Evolutionary conservation across 768 basidiomycete species (phyloP), one percentile per base, ranked within the genome.

Genomic region (Lactifluus subvellereus): DNA sequence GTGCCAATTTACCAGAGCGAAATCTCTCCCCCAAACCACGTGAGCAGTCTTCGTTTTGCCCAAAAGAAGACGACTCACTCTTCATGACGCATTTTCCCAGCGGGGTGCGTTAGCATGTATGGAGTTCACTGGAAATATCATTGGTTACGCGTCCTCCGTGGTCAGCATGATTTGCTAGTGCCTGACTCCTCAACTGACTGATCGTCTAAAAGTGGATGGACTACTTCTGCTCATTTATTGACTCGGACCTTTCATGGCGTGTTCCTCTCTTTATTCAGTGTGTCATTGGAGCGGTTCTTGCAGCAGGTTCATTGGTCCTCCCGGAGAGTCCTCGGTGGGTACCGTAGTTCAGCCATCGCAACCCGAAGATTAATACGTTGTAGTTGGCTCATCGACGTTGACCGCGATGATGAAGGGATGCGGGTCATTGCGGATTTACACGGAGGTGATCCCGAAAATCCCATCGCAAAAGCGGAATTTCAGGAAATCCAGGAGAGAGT

Each of bases 1-100:
- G 92, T 94, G 33, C 93, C 92, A 14, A 93, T 94, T 61, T 95
- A 94, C 73, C 91, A 97, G 77, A 93, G 91, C 68, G 95, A 98
- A 78, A 93, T 97, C 52, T 94, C 92, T 4, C 94, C 95, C 35
- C 91, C 95, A 2, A 81, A 89, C 68, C 91, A 95, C 76, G 92
- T 90, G 20, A 48, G 43, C 43, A 18, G 18, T 32, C 20, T 33
- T 48, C 49, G 2, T 55, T 45, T 59, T 11, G n/a, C 35, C 14
- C 49, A n/a, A 22, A 48, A 48, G 22, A 59, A 55, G 30, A 59
- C 61, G 54, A 57, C 48, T 50, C 11, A 35, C 33, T 11, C n/a
- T 18, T 30, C n/a, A 32, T 51, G 22, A 60, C n/a, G n/a, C 43
- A 42, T 37, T 57, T 59, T 6, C 16, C 42, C 69, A 95, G 87